These are phyloP conservation scores for Marasmius tenuissimus DNA, from an alignment of 1,284 basidiomycete genomes.

Conservation along the genomic window DNA sequence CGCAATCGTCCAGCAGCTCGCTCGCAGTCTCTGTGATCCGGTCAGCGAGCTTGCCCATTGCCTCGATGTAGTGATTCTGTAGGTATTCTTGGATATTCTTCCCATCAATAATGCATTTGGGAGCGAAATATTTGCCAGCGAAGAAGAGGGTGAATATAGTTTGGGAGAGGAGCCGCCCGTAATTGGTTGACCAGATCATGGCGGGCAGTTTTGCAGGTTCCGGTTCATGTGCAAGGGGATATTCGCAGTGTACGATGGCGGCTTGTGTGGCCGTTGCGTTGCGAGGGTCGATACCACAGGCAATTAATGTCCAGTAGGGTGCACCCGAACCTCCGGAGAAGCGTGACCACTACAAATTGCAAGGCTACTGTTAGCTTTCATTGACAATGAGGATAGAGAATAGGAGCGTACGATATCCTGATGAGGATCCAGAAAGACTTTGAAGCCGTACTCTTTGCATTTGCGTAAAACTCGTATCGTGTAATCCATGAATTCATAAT, in stretches of 20 bases:
- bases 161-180: conserved; percentile 84
- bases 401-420: conserved; percentile 82
- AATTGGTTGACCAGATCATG: conserved; percentile 98
- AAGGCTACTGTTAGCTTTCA: not conserved
- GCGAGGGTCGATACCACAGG: conserved; percentile 89
- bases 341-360: conserved; percentile 81
- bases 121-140: conserved; percentile 87
- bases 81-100: conserved; percentile 95
- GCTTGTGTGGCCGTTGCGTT: conserved; percentile 85
- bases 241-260: conserved; percentile 89
- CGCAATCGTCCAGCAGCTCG: conserved; percentile 79
- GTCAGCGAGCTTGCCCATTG: conserved; percentile 76
- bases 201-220: conserved; percentile 78
- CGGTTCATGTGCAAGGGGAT: conserved; percentile 61
- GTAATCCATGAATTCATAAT: conserved; percentile 92
- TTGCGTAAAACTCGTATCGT: conserved; percentile 84
- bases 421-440: conserved; percentile 94
- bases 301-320: conserved; percentile 91
- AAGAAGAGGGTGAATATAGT: conserved; percentile 96
- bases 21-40: conserved; percentile 67
- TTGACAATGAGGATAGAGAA: not conserved
- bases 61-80: conserved; percentile 82
- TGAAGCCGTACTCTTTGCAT: conserved; percentile 95
- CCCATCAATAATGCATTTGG: conserved; percentile 89
- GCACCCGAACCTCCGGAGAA: conserved; percentile 97